Evolutionary conservation across 2,329 filamentous ascomycete genomes (phyloP), one percentile per base, ranked within the genome.

Genomic region (Magnaporthales sp.): DNA sequence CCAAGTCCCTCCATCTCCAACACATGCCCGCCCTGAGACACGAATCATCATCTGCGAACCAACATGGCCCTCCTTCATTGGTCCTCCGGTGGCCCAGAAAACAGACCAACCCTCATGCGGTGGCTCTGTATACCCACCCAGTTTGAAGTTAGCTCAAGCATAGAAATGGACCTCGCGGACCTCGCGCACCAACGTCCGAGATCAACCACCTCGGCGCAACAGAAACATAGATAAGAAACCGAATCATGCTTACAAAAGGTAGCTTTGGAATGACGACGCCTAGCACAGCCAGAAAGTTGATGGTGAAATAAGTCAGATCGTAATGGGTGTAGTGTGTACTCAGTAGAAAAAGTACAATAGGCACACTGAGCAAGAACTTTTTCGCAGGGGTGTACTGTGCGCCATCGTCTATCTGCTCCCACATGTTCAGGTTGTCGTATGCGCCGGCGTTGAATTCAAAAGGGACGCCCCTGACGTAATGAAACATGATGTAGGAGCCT

Each of bases 361-460:
- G 95, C 38, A 98, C 94, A 74, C 90, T 92, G 73, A 98, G 88
- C 68, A 99, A 84, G 75, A 99, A 99, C 80, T 99, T 99, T 84
- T 99, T 99, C 71, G 95, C 92, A 4, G 95, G 95, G 0, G 95
- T 99, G 81, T 98, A 99, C 78, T 99, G 95, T 73, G 95, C 95
- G 62, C 95, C 95, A 74, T 98, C 96, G 82, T 99, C 95, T 77
- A 99, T 99, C 81, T 99, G 95, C 82, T 99, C 95, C 95, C 95
- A 99, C 95, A 99, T 98, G 82, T 98, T 99, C 75, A 99, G 85
- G 79, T 99, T 98, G 84, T 99, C 95, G 79, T 98, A 99, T 72
- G 95, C 95, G 68, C 95, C 95, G 67, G 92, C 90, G 77, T 99
- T 99, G 85, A 99, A 99, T 79, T 99, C 95, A 76, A 99, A 99